A percentile compares a stretch with the other conserved stretches of the same genome.
Conservation (phyloP, 108 stramenopile species). For the Ochromonas danica region DNA sequence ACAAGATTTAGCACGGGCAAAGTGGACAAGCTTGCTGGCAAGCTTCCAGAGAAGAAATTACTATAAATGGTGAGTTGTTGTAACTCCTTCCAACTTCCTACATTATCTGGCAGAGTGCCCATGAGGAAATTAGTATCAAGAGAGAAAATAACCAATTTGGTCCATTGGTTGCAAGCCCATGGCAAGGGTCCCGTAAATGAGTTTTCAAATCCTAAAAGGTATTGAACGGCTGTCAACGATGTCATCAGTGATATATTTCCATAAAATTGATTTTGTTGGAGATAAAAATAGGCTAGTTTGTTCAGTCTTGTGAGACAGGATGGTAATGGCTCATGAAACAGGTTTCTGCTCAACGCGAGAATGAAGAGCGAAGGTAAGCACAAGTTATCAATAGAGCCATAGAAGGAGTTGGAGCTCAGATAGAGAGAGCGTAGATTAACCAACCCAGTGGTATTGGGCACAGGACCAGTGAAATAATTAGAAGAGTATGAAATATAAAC, state of each 20-base stretch:
- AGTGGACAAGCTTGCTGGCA: neutral
- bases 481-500: neutral
- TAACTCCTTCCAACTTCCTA: neutral
- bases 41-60: slow-evolving; percentile 17
- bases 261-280: no score
- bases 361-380: neutral
- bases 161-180: neutral
- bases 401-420: neutral
- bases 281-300: no score
- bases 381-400: neutral
- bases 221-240: neutral
- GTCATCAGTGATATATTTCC: no score
- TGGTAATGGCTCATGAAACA: no score
- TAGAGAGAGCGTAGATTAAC: neutral
- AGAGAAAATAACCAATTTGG: neutral
- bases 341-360: no score
- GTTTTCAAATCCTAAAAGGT: neutral
- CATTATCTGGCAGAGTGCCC: neutral
- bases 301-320: no score
- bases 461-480: slow-evolving; percentile 8
- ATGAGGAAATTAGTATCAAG: neutral
- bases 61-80: neutral
- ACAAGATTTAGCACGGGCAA: neutral
- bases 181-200: neutral
- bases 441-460: slow-evolving; percentile 1